Evolutionary conservation across 768 basidiomycete species (phyloP), one percentile per base, ranked within the genome.

Genomic region (Leccinellum luteum): DNA sequence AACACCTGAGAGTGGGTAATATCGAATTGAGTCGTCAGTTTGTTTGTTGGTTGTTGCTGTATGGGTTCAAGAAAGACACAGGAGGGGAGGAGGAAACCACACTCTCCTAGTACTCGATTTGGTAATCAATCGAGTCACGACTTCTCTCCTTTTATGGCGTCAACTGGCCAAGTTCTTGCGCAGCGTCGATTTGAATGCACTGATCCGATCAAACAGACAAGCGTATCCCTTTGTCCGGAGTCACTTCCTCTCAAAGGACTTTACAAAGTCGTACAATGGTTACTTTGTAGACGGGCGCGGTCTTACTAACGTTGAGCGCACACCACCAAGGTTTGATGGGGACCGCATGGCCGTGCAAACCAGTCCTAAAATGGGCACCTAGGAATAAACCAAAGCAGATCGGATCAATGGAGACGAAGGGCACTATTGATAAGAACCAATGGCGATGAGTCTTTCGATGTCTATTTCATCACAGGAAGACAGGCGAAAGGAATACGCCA

Each of bases 121-220:
- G 55, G 64, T 41, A 50, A 31, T 31, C 14, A 23, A 48, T 34
- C 62, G 69, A 69, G 68, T 66, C 68, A 70, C 50, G 27, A 45
- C 43, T 61, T 14, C 51, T 23, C 38, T 55, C 60, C 65, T 44
- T 66, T 66, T 67, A 68, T 19, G 72, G 69, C 9, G 49, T 75
- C 34, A 23, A 4, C 45, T 25, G 38, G 38, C 38, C 38, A 38
- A 17, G 9, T 38, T 38, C 38, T 38, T 38, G 38, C 30, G 28
- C 28, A 28, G 28, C 28, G 8, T 28, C 25, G 25, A n/a, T n/a
- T n/a, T n/a, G 25, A 25, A 25, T 15, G n/a, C n/a, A n/a, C n/a
- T n/a, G n/a, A n/a, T n/a, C n/a, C n/a, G n/a, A n/a, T n/a, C n/a
- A n/a, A n/a, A n/a, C n/a, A 35, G 34, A 35, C 15, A 1, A 35